These are phyloP conservation scores for Colletotrichum nymphaeae DNA, from an alignment of 2,329 filamentous ascomycete species.

Conservation along the genomic window DNA sequence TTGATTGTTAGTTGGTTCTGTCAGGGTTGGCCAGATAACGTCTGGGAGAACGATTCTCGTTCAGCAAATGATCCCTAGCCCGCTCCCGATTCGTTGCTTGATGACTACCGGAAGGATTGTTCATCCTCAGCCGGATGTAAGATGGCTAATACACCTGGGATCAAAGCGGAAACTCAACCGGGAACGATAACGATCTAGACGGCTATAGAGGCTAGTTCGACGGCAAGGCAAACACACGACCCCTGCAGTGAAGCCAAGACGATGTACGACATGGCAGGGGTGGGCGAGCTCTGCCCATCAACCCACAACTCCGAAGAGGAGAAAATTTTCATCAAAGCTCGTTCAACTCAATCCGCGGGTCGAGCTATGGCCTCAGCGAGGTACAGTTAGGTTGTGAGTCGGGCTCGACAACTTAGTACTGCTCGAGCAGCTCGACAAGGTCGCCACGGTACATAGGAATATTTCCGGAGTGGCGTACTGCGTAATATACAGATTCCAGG, in stretches of 20 bases:
- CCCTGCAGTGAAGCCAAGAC: constrained; percentile 22
- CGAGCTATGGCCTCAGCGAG: not conserved
- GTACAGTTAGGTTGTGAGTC: constrained; percentile 6
- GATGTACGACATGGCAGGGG: constrained; percentile 35
- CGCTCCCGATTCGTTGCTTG: not conserved
- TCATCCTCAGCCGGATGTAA: not conserved
- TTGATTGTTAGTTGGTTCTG: constrained; percentile 12
- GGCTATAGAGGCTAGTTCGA: constrained; percentile 20
- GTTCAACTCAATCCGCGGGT: not conserved
- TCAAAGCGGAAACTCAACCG: constrained; percentile 14
- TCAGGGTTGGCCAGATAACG: constrained; percentile 4
- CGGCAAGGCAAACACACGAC: constrained; percentile 27
- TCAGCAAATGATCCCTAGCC: not conserved
- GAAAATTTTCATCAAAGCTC: not conserved
- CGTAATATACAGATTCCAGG: not conserved
- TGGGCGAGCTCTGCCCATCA: not conserved
- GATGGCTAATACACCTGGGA: not conserved
- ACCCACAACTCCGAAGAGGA: not conserved
- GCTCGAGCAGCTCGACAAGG: not conserved
- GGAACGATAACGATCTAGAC: constrained; percentile 1
- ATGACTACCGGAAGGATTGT: not conserved
- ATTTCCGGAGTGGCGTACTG: not conserved
- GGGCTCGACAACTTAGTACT: not conserved
- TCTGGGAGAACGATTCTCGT: not conserved
- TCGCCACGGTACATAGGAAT: not conserved